A percentile compares a stretch with the other conserved stretches of the same genome.
These are phyloP conservation scores for Hygrophila difformis DNA, from an alignment of 257 asterid species.

Conservation along the genomic window DNA sequence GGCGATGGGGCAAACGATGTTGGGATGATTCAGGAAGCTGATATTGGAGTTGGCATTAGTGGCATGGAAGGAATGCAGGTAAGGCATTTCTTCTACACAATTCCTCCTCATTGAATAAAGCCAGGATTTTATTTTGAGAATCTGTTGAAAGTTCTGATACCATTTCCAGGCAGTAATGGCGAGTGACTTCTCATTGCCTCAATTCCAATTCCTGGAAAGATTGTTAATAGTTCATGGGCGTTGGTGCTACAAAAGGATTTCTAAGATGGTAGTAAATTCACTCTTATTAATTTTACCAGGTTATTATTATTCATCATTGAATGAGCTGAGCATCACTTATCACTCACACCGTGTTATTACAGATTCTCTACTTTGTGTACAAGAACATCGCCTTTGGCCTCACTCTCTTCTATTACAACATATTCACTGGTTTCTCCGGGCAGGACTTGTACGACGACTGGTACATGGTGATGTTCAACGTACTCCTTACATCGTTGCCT, in stretches of 20 bases:
- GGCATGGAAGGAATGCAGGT: conserved; percentile 99
- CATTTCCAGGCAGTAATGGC: conserved; percentile 92
- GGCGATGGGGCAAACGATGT: conserved; percentile 99
- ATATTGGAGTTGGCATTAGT: conserved; percentile 90
- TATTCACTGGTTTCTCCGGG: conserved; percentile 85
- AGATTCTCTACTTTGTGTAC: conserved; percentile 93
- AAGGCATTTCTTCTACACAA: too few relatives aligned
- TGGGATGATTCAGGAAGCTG: conserved; percentile 99
- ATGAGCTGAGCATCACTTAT: neutral
- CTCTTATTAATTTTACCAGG: too few relatives aligned
- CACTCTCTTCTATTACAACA: conserved; percentile 92
- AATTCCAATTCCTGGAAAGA: conserved; percentile 85
- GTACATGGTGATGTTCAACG: conserved; percentile 86
- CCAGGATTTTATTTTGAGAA: too few relatives aligned
- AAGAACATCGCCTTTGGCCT: conserved; percentile 92
- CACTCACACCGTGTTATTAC: conserved; percentile 24
- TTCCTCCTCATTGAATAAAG: too few relatives aligned
- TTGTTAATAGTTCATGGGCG: conserved; percentile 90
- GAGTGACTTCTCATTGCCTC: conserved; percentile 86
- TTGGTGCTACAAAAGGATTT: conserved; percentile 95
- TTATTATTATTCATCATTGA: neutral
- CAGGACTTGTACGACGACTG: conserved; percentile 89
- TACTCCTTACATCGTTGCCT: conserved; percentile 88
- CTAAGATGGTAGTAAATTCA: conserved; percentile 51
- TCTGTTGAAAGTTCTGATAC: conserved; percentile 8